phyloP scores from a whole-genome alignment of 441 rosid species.

The Gossypium davidsonii region DNA sequence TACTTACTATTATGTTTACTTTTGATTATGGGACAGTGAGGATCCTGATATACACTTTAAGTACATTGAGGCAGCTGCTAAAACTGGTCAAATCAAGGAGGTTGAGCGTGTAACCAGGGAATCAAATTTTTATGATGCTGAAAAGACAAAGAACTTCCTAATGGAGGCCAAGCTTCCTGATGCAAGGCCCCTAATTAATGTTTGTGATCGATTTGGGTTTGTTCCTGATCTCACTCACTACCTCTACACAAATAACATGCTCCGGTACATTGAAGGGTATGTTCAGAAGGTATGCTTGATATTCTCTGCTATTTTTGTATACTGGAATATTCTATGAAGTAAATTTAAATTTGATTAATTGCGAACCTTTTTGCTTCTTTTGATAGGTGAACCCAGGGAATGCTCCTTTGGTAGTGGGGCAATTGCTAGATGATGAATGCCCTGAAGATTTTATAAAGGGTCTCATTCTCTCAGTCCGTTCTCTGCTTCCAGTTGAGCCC shows the following conservation, averaged over 20 bases:
- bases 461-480: constrained; percentile 91
- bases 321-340: neutral
- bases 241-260: constrained; percentile 95
- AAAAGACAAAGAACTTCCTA: constrained; percentile 79
- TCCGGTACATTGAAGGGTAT: constrained; percentile 96
- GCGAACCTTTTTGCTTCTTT: constrained; percentile 18
- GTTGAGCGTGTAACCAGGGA: constrained; percentile 92
- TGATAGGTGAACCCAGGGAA: constrained; percentile 79
- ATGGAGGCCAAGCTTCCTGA: constrained; percentile 96
- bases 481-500: constrained; percentile 97
- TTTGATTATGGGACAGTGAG: constrained; percentile 41
- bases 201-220: constrained; percentile 95
- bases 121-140: constrained; percentile 78
- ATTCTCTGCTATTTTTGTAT: neutral
- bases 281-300: constrained; percentile 76
- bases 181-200: constrained; percentile 89
- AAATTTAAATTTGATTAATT: neutral
- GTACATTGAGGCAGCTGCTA: constrained; percentile 92
- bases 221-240: constrained; percentile 99
- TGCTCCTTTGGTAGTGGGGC: constrained; percentile 88
- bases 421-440: constrained; percentile 84
- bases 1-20: constrained; percentile 1
- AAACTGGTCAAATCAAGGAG: constrained; percentile 85
- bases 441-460: constrained; percentile 93
- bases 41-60: constrained; percentile 86